Evolutionary conservation across 2,329 filamentous ascomycete species (phyloP).

Genomic region (Cercospora sesami): DNA sequence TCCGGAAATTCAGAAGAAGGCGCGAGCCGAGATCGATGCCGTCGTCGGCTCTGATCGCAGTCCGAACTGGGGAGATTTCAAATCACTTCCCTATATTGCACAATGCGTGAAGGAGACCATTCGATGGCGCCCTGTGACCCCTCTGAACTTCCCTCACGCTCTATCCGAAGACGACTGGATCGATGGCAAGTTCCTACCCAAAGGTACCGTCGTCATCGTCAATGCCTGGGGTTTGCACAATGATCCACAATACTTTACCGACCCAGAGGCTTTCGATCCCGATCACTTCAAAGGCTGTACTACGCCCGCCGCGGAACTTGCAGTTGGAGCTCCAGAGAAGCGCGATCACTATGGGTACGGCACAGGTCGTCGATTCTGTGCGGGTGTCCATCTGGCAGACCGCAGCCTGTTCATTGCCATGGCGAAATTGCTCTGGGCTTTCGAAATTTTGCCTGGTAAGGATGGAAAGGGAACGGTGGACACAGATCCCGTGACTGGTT

Average conservation of each 20-base stretch:
- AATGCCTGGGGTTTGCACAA: not conserved
- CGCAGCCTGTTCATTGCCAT: not conserved
- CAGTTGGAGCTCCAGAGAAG: not conserved
- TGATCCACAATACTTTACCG: not conserved
- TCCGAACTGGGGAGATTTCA: not conserved
- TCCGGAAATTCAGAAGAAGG: not conserved
- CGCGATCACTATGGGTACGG: not conserved
- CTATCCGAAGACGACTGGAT: not conserved
- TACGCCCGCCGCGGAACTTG: not conserved
- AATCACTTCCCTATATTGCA: not conserved
- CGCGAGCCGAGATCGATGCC: not conserved
- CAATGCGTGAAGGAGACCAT: not conserved
- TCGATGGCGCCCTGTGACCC: not conserved
- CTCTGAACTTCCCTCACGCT: not conserved
- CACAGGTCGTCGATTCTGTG: not conserved
- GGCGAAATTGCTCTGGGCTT: not conserved
- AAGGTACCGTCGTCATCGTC: not conserved
- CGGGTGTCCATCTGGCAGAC: not conserved
- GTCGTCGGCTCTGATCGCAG: not conserved
- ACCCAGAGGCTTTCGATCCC: not conserved
- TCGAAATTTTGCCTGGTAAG: not conserved
- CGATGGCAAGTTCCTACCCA: not conserved
- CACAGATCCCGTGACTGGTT: not conserved
- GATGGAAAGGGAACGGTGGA: not conserved
- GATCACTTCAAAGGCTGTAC: not conserved